Conservation (phyloP, 345 rosid species). For the Eucalyptus paniculata region DNA sequence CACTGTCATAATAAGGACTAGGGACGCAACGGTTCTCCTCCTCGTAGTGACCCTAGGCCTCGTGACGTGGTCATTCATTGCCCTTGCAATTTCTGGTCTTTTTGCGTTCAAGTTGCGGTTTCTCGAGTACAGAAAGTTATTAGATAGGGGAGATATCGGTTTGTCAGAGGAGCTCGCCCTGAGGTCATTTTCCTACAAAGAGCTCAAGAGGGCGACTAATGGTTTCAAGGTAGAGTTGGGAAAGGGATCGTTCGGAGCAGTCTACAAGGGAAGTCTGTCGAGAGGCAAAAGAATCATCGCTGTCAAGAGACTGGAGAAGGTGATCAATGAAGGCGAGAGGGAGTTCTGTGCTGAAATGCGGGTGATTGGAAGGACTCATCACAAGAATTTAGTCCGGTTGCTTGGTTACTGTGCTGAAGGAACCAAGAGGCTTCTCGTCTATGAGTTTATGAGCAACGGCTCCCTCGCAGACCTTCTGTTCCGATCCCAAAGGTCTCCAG, state of each 20-base stretch:
- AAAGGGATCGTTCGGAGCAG: neutral
- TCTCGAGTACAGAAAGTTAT: neutral
- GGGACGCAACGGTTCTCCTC: neutral
- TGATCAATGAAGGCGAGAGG: neutral
- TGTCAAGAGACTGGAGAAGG: neutral
- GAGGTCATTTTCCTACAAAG: neutral
- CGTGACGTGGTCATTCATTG: neutral
- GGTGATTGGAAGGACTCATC: neutral
- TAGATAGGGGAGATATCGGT: neutral
- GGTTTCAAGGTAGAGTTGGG: neutral
- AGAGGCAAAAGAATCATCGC: neutral
- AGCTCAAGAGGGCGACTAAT: neutral
- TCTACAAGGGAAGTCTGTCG: neutral
- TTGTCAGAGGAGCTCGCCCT: neutral
- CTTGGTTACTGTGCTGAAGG: neutral
- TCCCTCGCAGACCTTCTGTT: neutral
- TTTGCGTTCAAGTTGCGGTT: neutral
- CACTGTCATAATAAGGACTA: neutral
- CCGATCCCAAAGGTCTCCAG: neutral
- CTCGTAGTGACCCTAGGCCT: neutral
- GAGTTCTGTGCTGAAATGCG: neutral
- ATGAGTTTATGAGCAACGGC: neutral
- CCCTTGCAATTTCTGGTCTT: neutral
- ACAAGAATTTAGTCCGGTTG: neutral
- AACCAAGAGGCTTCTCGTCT: neutral